phyloP scores from a whole-genome alignment of 805 yeast genomes.

The Myxozyma mucilagina region DNA sequence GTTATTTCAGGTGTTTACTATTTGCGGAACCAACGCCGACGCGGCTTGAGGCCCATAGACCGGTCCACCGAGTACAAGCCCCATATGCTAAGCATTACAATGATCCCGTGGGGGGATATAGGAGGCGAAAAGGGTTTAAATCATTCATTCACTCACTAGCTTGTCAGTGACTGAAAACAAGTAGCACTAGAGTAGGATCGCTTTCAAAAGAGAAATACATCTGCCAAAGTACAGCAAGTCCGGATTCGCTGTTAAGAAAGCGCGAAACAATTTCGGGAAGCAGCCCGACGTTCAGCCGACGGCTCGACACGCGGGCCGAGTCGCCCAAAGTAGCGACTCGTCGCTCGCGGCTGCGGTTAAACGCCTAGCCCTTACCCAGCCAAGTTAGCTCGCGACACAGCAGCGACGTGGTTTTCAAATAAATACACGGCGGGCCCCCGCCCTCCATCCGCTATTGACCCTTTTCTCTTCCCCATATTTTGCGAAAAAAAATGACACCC shows the following conservation, averaged over 20 bases:
- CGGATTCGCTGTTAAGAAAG: too few relatives aligned
- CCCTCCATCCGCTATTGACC: not conserved
- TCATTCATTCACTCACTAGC: too few relatives aligned
- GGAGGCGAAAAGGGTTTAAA: too few relatives aligned
- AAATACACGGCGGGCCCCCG: slow-evolving; percentile 1
- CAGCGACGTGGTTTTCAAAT: slow-evolving; percentile 5
- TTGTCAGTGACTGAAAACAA: too few relatives aligned
- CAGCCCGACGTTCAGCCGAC: not conserved
- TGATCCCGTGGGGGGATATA: too few relatives aligned
- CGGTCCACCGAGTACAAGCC: not conserved
- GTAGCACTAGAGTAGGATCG: too few relatives aligned
- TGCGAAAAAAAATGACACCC: not conserved
- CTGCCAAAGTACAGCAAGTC: too few relatives aligned
- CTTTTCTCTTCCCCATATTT: not conserved
- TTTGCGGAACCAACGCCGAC: not conserved
- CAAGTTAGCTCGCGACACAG: slow-evolving; percentile 3
- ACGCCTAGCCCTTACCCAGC: slow-evolving; percentile 1
- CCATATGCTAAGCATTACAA: not conserved
- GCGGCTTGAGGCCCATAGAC: not conserved
- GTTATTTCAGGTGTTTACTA: not conserved
- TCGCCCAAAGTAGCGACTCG: not conserved
- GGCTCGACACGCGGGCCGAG: not conserved
- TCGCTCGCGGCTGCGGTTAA: not conserved
- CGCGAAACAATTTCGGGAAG: not conserved
- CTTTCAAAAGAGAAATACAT: too few relatives aligned